These are phyloP conservation scores for Umbilicaria muhlenbergii DNA, from an alignment of 495 filamentous ascomycete species.

Conservation along the genomic window DNA sequence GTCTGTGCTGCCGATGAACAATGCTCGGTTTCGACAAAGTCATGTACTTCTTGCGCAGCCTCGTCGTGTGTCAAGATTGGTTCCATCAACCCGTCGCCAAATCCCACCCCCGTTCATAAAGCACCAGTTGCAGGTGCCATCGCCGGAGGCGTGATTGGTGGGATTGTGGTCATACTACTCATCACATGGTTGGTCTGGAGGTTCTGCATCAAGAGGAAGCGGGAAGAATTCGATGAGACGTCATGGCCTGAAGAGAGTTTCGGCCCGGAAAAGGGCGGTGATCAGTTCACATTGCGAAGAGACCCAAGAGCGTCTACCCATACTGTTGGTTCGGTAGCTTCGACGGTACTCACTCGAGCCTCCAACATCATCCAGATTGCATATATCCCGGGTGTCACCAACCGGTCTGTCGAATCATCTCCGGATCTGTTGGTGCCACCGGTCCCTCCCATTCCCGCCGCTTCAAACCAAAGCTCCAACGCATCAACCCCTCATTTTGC, in stretches of 20 bases:
- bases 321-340: constrained; percentile 81
- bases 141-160: constrained; percentile 71
- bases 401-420: constrained; percentile 68
- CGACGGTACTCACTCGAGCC: constrained; percentile 84
- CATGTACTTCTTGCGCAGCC: constrained; percentile 41
- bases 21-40: constrained; percentile 39
- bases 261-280: constrained; percentile 33
- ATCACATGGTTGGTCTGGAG: constrained; percentile 71
- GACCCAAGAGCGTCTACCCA: constrained; percentile 67
- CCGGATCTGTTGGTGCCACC: constrained; percentile 77
- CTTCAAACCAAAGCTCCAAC: constrained; percentile 29
- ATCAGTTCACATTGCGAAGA: constrained; percentile 40
- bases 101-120: constrained; percentile 9
- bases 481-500: constrained; percentile 37
- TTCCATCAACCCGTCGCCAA: constrained; percentile 16
- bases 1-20: constrained; percentile 28
- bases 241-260: constrained; percentile 33
- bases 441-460: constrained; percentile 78
- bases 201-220: constrained; percentile 69
- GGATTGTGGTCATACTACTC: constrained; percentile 48
- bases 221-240: constrained; percentile 42
- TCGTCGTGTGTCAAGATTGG: constrained; percentile 41
- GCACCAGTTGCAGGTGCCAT: constrained; percentile 61
- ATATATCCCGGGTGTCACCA: constrained; percentile 95
- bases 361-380: constrained; percentile 99